phyloP scores from a whole-genome alignment of 306 rosid species.

The Malus orientalis region DNA sequence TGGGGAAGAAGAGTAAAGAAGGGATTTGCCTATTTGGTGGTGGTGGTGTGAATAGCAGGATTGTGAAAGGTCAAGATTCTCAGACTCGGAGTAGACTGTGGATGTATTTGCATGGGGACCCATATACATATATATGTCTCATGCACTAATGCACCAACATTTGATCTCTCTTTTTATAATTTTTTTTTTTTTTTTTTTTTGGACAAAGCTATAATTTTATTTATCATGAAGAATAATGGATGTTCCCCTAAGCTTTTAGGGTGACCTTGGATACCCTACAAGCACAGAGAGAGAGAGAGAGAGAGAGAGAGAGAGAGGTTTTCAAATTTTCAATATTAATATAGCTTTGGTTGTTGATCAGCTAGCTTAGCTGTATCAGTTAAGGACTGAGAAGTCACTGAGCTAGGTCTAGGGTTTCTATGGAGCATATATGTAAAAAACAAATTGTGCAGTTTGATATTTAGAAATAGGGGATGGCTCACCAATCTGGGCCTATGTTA shows the following conservation, averaged over 20 bases:
- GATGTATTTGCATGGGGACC: slow-evolving; percentile 24
- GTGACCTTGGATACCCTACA: slow-evolving; percentile 43
- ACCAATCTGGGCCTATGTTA: background rate
- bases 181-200: background rate
- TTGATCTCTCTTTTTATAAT: background rate
- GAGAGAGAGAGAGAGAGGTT: background rate
- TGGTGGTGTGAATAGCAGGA: background rate
- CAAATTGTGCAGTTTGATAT: background rate
- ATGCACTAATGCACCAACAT: slow-evolving; percentile 14
- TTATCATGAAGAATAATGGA: slow-evolving; percentile 33
- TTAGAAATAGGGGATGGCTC: background rate
- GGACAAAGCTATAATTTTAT: background rate
- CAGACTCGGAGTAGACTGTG: slow-evolving; percentile 13
- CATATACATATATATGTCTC: slow-evolving; percentile 15
- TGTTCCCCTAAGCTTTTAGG: slow-evolving; percentile 30
- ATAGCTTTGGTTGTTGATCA: slow-evolving; percentile 7
- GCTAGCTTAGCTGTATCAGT: background rate
- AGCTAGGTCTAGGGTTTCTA: background rate
- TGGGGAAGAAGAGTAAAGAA: slow-evolving; percentile 5
- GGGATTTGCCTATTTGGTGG: background rate
- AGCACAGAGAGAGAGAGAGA: background rate
- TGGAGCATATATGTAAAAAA: background rate
- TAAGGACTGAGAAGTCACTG: slow-evolving; percentile 10
- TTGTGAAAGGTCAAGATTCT: slow-evolving; percentile 31
- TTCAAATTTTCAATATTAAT: background rate